A percentile compares a stretch with the other conserved stretches of the same genome.
phyloP scores from a whole-genome alignment of 768 basidiomycete species.

The Mycena venus region DNA sequence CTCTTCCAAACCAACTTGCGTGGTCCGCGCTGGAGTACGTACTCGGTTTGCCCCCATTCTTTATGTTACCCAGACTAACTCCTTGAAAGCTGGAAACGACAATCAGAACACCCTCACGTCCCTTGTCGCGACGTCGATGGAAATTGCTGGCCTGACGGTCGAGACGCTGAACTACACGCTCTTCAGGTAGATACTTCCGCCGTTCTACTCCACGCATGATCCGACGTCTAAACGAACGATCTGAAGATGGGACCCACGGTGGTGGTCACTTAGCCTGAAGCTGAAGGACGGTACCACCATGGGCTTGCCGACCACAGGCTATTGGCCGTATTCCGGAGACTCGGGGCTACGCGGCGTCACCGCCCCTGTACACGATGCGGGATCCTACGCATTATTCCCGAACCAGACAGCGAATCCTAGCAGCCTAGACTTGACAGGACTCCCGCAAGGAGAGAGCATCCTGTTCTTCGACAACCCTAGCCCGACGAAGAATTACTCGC shows the following conservation, averaged over 20 bases:
- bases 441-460: slow-evolving; percentile 37
- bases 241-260: slow-evolving; percentile 47
- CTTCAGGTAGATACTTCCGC: slow-evolving; percentile 29
- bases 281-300: slow-evolving; percentile 45
- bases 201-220: background rate
- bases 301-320: slow-evolving; percentile 47
- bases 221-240: background rate
- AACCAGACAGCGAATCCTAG: slow-evolving; percentile 32
- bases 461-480: slow-evolving; percentile 49
- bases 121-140: slow-evolving; percentile 41
- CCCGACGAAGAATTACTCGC: slow-evolving; percentile 45
- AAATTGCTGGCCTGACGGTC: slow-evolving; percentile 40
- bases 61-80: background rate
- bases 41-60: background rate
- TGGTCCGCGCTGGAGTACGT: slow-evolving; percentile 48
- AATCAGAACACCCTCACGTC: slow-evolving; percentile 45
- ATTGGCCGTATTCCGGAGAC: slow-evolving; percentile 48
- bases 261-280: slow-evolving; percentile 48
- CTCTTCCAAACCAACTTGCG: slow-evolving; percentile 48
- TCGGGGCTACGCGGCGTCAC: slow-evolving; percentile 43
- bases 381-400: slow-evolving; percentile 37
- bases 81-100: slow-evolving; percentile 43
- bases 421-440: slow-evolving; percentile 35
- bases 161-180: slow-evolving; percentile 42
- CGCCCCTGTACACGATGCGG: slow-evolving; percentile 43